A percentile compares a stretch with the other conserved stretches of the same genome.
phyloP scores from a whole-genome alignment of 2,329 filamentous ascomycete species.

The Cladosporium colombiae region DNA sequence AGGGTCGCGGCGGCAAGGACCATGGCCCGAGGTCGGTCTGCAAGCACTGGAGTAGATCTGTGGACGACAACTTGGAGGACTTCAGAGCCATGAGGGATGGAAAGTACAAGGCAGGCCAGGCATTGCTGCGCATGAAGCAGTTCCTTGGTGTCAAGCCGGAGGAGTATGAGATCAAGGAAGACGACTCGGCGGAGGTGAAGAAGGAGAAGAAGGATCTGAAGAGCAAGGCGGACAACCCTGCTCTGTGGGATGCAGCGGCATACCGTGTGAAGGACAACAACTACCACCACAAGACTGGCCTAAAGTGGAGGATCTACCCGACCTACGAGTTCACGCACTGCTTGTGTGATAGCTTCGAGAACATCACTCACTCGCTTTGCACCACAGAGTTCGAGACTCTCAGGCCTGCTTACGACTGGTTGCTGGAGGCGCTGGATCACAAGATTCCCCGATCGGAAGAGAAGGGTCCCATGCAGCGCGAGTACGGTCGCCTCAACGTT shows the following conservation, averaged over 20 bases:
- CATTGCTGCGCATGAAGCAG: constrained; percentile 91
- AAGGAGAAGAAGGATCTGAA: constrained; percentile 39
- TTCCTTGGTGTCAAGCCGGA: constrained; percentile 56
- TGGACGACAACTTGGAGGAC: constrained; percentile 75
- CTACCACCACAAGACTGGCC: constrained; percentile 76
- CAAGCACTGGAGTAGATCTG: constrained; percentile 71
- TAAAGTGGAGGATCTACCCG: constrained; percentile 89
- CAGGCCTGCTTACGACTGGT: constrained; percentile 85
- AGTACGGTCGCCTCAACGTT: constrained; percentile 77
- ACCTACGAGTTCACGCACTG: constrained; percentile 90
- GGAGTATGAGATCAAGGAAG: constrained; percentile 37
- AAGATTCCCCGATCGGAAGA: constrained; percentile 65
- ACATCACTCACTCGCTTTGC: constrained; percentile 87
- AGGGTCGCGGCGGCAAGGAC: constrained; percentile 76
- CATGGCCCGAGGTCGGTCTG: constrained; percentile 75
- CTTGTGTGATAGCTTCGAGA: constrained; percentile 88
- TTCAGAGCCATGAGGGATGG: constrained; percentile 91
- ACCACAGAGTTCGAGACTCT: constrained; percentile 89
- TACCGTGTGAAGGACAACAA: constrained; percentile 78
- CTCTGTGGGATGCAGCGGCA: constrained; percentile 95
- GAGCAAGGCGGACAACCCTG: constrained; percentile 70
- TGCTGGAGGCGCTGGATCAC: constrained; percentile 77
- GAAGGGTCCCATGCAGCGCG: constrained; percentile 78
- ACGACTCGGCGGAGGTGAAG: constrained; percentile 36
- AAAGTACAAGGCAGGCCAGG: constrained; percentile 81